Conservation (phyloP, 1,284 basidiomycete species). For the Microbotryum lychnidis-dioicae region DNA sequence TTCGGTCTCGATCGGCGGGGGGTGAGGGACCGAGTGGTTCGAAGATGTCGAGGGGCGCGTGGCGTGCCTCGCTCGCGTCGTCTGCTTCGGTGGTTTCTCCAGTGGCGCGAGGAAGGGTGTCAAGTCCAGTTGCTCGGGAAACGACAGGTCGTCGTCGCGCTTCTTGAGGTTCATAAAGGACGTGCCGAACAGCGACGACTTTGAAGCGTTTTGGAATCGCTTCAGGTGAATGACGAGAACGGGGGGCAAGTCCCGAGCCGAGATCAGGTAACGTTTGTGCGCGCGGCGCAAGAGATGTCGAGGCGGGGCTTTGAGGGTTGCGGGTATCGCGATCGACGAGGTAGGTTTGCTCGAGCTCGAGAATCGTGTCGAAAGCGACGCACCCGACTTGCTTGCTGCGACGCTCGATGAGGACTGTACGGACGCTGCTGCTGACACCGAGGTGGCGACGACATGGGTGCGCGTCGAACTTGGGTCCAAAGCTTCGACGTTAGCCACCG, state of each 20-base stretch:
- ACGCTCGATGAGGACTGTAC: not conserved
- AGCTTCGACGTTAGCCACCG: slow-evolving; percentile 15
- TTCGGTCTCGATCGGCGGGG: not conserved
- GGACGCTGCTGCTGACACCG: slow-evolving; percentile 4
- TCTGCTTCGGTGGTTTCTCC: slow-evolving; percentile 30
- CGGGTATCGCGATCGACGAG: not conserved
- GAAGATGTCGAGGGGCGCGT: slow-evolving; percentile 37
- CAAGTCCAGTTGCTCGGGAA: slow-evolving; percentile 76
- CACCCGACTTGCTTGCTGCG: not conserved
- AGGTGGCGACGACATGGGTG: slow-evolving; percentile 2
- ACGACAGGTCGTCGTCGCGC: slow-evolving; percentile 76
- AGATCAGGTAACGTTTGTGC: slow-evolving; percentile 87
- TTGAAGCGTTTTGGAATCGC: slow-evolving; percentile 70
- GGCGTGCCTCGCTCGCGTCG: slow-evolving; percentile 18
- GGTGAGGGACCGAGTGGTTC: slow-evolving; percentile 40
- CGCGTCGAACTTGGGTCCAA: not conserved
- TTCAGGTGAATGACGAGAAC: slow-evolving; percentile 87
- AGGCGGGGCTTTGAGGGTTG: slow-evolving; percentile 13
- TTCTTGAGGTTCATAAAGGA: slow-evolving; percentile 61
- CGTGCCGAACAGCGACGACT: slow-evolving; percentile 45
- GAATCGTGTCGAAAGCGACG: slow-evolving; percentile 1
- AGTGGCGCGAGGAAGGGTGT: slow-evolving; percentile 72
- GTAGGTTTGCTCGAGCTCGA: not conserved
- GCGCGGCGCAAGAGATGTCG: slow-evolving; percentile 63
- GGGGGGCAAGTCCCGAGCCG: slow-evolving; percentile 59